Conservation (phyloP, 2,329 filamentous ascomycete genomes). For the Stenocarpella maydis region DNA sequence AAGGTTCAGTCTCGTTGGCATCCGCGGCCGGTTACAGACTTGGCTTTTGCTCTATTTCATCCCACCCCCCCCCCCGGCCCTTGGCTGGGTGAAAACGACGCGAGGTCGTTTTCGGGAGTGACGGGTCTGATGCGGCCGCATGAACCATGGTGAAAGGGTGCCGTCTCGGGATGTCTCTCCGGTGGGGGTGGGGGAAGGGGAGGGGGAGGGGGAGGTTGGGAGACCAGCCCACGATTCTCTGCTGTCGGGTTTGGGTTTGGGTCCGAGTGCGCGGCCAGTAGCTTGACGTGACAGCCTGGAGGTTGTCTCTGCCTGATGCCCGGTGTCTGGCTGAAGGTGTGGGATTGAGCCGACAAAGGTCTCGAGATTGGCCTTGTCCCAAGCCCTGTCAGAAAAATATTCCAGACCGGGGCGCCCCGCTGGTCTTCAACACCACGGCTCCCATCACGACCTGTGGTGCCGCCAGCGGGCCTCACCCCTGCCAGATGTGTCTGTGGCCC, state of each 20-base stretch:
- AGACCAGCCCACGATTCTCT: slow-evolving; percentile 4
- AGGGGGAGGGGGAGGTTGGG: too few relatives aligned
- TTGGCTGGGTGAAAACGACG: too few relatives aligned
- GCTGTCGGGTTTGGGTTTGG: slow-evolving; percentile 23
- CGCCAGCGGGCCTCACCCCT: slow-evolving; percentile 6
- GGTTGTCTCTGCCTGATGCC: background rate
- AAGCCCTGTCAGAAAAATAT: background rate
- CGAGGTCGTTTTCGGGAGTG: background rate
- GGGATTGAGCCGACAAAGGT: slow-evolving; percentile 6
- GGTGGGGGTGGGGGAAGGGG: too few relatives aligned
- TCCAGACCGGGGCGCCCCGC: background rate
- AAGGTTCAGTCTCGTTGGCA: slow-evolving; percentile 12
- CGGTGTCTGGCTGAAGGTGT: background rate
- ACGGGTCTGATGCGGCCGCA: slow-evolving; percentile 16
- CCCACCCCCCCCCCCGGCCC: too few relatives aligned
- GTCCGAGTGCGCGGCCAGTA: background rate
- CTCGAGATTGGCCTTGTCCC: slow-evolving; percentile 8
- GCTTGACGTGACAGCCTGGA: background rate
- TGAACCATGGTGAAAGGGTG: slow-evolving; percentile 15
- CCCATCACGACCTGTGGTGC: slow-evolving; percentile 13
- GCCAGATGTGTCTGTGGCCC: background rate
- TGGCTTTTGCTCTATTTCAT: background rate
- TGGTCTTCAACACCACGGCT: slow-evolving; percentile 6
- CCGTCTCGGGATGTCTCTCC: slow-evolving; percentile 19
- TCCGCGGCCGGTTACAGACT: slow-evolving; percentile 4